A percentile compares a stretch with the other conserved stretches of the same genome.
Evolutionary conservation across 1,284 basidiomycete genomes (phyloP).

Genomic region (Xanthoconium separans): DNA sequence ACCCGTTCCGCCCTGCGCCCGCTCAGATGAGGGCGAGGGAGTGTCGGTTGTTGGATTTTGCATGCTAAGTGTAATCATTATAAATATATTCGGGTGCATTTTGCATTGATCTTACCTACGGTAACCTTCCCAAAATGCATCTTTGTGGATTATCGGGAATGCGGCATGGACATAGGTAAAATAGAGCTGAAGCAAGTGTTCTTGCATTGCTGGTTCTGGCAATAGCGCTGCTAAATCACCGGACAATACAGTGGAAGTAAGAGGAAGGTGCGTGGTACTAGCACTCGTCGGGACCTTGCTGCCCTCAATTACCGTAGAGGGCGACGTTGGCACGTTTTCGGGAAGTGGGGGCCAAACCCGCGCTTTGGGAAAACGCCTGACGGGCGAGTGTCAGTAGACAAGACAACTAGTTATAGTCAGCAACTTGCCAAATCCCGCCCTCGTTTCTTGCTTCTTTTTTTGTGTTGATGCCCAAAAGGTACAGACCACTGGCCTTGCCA

Average conservation of each 20-base stretch:
- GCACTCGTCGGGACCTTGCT: constrained; percentile 7
- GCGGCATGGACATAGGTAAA: constrained; percentile 77
- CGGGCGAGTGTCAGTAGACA: not conserved
- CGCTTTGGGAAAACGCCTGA: constrained; percentile 77
- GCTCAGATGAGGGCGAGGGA: constrained; percentile 35
- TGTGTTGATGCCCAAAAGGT: constrained; percentile 66
- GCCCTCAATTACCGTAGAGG: constrained; percentile 3
- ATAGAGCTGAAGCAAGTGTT: constrained; percentile 71
- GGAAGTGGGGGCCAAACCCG: constrained; percentile 78
- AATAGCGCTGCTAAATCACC: constrained; percentile 40
- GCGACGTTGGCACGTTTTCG: constrained; percentile 15
- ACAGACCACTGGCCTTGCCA: constrained; percentile 77
- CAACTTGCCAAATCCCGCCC: constrained; percentile 74
- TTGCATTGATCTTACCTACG: constrained; percentile 36
- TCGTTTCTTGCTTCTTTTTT: constrained; percentile 65
- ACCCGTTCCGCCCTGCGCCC: constrained; percentile 22
- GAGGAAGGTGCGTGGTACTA: constrained; percentile 7
- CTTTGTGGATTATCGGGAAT: constrained; percentile 73
- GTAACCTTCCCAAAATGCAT: constrained; percentile 64
- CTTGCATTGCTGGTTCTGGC: constrained; percentile 58
- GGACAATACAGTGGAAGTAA: constrained; percentile 27
- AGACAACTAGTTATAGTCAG: not conserved
- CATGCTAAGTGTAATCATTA: constrained; percentile 17
- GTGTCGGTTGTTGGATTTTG: constrained; percentile 24
- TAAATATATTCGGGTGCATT: not conserved